phyloP scores from a whole-genome alignment of 2,329 filamentous ascomycete genomes.

The Didymella pomorum region DNA sequence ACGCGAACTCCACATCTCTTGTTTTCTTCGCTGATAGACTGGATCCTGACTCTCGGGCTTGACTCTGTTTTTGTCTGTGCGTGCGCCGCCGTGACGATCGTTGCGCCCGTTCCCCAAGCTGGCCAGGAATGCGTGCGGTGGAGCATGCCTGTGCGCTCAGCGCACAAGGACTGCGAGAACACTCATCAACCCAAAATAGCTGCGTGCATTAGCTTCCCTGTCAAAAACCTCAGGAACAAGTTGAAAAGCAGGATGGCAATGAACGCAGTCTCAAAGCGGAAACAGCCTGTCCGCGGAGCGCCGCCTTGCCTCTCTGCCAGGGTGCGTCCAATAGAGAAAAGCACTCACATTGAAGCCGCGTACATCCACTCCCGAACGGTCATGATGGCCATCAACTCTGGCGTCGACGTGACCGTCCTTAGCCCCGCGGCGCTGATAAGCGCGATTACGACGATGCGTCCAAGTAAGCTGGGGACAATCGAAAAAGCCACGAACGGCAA shows the following conservation, averaged over 20 bases:
- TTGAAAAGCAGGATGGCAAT: background rate
- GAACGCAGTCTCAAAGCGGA: slow-evolving; percentile 1
- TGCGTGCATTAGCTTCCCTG: slow-evolving; percentile 45
- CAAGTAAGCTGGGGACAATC: slow-evolving; percentile 53
- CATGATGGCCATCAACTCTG: slow-evolving; percentile 47
- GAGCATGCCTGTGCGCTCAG: slow-evolving; percentile 34
- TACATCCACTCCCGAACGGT: slow-evolving; percentile 51
- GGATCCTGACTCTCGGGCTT: slow-evolving; percentile 11
- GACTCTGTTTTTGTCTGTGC: slow-evolving; percentile 15
- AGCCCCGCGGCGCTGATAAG: slow-evolving; percentile 50
- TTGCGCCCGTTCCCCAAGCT: slow-evolving; percentile 18
- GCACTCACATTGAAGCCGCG: slow-evolving; percentile 52
- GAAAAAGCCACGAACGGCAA: slow-evolving; percentile 53
- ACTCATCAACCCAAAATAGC: slow-evolving; percentile 53
- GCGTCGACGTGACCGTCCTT: slow-evolving; percentile 45
- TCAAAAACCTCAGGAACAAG: slow-evolving; percentile 27
- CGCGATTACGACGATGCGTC: slow-evolving; percentile 51
- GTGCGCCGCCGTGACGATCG: slow-evolving; percentile 12
- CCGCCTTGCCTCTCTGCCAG: slow-evolving; percentile 4
- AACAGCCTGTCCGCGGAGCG: background rate
- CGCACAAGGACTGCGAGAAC: slow-evolving; percentile 50
- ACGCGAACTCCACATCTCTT: slow-evolving; percentile 13
- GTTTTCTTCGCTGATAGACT: slow-evolving; percentile 2
- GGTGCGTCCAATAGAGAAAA: slow-evolving; percentile 22
- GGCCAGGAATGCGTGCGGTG: slow-evolving; percentile 21